These are phyloP conservation scores for Fusarium newnesense DNA, from an alignment of 2,329 filamentous ascomycete species.

Conservation along the genomic window DNA sequence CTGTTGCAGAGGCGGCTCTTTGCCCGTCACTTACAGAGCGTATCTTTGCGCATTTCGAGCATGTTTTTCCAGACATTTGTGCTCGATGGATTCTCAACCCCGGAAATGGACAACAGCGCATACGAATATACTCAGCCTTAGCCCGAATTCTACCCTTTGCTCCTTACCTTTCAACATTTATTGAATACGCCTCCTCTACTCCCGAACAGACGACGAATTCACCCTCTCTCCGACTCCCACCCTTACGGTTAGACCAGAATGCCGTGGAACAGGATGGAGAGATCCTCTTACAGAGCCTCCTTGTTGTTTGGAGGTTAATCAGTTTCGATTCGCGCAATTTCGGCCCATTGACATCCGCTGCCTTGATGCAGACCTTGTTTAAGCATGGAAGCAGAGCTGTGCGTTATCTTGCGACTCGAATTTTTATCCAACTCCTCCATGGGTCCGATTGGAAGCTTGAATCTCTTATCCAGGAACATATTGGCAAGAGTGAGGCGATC, in stretches of 20 bases:
- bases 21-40: slow-evolving; percentile 75
- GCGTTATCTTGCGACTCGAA: slow-evolving; percentile 82
- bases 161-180: slow-evolving; percentile 79
- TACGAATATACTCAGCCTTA: slow-evolving; percentile 73
- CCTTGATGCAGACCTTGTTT: slow-evolving; percentile 76
- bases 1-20: slow-evolving; percentile 75
- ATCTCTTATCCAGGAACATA: slow-evolving; percentile 72
- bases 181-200: slow-evolving; percentile 54
- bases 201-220: slow-evolving; percentile 29
- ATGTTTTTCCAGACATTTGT: slow-evolving; percentile 82
- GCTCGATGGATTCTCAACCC: slow-evolving; percentile 76
- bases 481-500: slow-evolving; percentile 70
- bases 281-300: slow-evolving; percentile 44
- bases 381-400: slow-evolving; percentile 67
- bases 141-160: slow-evolving; percentile 84
- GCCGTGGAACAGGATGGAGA: slow-evolving; percentile 39
- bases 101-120: slow-evolving; percentile 51
- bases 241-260: slow-evolving; percentile 45
- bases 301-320: slow-evolving; percentile 78
- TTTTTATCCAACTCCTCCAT: slow-evolving; percentile 81
- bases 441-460: slow-evolving; percentile 84
- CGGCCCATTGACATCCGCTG: slow-evolving; percentile 70
- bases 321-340: slow-evolving; percentile 79
- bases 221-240: slow-evolving; percentile 45
- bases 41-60: slow-evolving; percentile 79